Evolutionary conservation across 1,284 basidiomycete species (phyloP), one percentile per base, ranked within the genome.

Genomic region (Trichosporon sp.): DNA sequence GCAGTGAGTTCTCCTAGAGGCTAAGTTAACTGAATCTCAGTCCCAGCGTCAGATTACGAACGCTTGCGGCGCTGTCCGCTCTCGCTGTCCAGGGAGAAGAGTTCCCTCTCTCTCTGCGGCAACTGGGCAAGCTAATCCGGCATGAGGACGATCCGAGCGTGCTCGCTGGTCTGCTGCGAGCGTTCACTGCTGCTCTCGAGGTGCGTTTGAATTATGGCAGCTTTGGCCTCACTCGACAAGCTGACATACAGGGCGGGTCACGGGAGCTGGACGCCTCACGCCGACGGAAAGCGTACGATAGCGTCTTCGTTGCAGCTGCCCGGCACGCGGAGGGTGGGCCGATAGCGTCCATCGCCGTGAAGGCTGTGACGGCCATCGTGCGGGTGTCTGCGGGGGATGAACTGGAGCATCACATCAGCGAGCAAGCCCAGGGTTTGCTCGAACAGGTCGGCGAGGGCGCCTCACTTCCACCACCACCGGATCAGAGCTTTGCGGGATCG

Each of bases 1-100:
- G 0, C 21, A 69, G 77, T 77, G 49, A 60, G 73, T 69, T 3
- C 19, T 19, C 5, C 32, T 7, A 8, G 3, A 16, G 9, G 19
- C 16, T 2, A 23, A 3, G 13, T 23, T 14, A 32, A 32, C 33
- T 54, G 37, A 65, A 33, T 8, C 16, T 13, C 56, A 78, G 75
- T 8, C 62, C 74, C 0, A 67, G 69, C 2, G 56, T 77, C 2
- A 67, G 77, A 1, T 73, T 76, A 56, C 62, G 73, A 0, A 68
- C 70, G 0, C 56, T 76, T 23, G 65, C 73, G 58, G 73, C 71
- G 13, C 64, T 79, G 4, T 21, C 49, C 3, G 59, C 70, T 0
- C 65, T 79, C 1, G 61, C 69, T 56, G 58, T 21, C 23, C 21
- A 23, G 19, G 58, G 46, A 6, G 49, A 29, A n/a, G 8, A 58